Evolutionary conservation across 1,139 yeast species (phyloP).

Genomic region (Diutina pseudorugosa): DNA sequence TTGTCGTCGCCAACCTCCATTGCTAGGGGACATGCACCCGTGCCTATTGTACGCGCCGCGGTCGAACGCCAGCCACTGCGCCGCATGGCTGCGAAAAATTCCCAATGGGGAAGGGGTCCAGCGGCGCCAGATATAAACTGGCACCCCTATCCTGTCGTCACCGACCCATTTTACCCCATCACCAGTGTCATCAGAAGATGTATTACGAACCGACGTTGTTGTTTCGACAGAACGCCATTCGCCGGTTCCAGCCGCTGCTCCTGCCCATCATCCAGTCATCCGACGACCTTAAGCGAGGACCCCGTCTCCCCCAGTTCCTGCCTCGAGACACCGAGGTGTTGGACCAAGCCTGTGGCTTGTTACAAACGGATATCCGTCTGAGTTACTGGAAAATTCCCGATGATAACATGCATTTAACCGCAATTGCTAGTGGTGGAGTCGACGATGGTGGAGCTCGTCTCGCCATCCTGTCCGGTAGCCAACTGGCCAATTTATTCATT

Average conservation of each 20-base stretch:
- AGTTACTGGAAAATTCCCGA: slow-evolving; percentile 70
- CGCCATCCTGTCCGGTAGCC: slow-evolving; percentile 54
- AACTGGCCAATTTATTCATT: slow-evolving; percentile 46
- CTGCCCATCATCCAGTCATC: neutral
- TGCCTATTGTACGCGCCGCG: neutral
- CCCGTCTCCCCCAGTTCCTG: neutral
- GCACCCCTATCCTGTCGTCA: neutral
- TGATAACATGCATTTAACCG: slow-evolving; percentile 40
- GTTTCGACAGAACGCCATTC: slow-evolving; percentile 34
- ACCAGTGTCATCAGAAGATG: neutral
- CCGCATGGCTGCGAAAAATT: neutral
- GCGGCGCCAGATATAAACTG: neutral
- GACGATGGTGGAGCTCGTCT: slow-evolving; percentile 24
- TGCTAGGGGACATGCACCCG: neutral
- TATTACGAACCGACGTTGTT: slow-evolving; percentile 33
- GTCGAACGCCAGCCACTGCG: neutral
- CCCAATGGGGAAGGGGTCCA: neutral
- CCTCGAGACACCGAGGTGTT: neutral
- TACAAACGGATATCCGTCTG: slow-evolving; percentile 26
- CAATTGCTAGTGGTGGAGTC: slow-evolving; percentile 29
- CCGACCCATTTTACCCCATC: neutral
- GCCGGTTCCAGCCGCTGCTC: neutral
- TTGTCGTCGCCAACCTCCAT: too few species aligned
- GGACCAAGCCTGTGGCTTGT: neutral
- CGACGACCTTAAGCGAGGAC: neutral